Evolutionary conservation across 331 rosid species (phyloP), one percentile per base, ranked within the genome.

Genomic region (Quercus lobata): DNA sequence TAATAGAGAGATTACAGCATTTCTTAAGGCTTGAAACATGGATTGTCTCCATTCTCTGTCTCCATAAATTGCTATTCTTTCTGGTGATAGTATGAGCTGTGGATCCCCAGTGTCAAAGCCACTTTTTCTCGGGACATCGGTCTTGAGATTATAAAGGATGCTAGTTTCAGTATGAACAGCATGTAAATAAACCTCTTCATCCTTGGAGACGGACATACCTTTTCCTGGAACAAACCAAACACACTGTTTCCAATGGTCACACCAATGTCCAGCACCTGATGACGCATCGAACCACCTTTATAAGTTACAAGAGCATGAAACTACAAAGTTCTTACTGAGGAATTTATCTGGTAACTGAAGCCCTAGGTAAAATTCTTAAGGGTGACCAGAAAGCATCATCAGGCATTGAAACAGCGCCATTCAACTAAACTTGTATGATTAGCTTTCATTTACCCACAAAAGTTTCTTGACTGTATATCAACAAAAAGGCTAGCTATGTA

Each of bases 231-330:
- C 90, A 89, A 95, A 95, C 98, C 98, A 95, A 84, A 90, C 97
- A 83, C 97, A 95, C 82, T 95, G 98, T 84, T 92, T 95, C 98
- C 98, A 95, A 79, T 95, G 98, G 88, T 92, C 97, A 84, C 98
- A 90, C 98, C 97, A 95, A 72, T 84, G 89, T 56, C 69, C 85
- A 68, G 87, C 77, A 84, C 97, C 97, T 87, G 85, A 57, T 17
- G 81, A 74, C 85, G 76, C 71, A 87, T 77, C 54, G 73, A 82
- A 74, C 74, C 60, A 73, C 37, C 17, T 49, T 49, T 49, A 49
- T 49, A 49, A 49, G 54, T 49, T 49, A 49, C 54, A 49, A 49
- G 17, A 60, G 66, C 53, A 35, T 34, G 72, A 68, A 49, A 34
- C 29, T 29, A 68, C 17, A 68, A 34, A 18, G 52, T 35, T 68